Base-by-base conservation (phyloP, 768 basidiomycete species). In the Leccinum uliginosum region DNA sequence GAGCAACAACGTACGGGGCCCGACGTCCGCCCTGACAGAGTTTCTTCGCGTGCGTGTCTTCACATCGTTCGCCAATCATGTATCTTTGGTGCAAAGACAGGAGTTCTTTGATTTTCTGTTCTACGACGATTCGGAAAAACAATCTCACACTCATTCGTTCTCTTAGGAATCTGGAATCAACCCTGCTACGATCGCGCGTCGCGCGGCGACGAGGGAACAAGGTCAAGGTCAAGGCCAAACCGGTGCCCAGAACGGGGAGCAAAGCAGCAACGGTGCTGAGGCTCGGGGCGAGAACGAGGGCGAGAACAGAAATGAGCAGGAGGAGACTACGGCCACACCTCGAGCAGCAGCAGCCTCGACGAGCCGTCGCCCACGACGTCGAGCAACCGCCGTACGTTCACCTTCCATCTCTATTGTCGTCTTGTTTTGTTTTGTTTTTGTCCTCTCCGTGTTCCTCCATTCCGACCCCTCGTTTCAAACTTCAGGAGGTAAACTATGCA, bases 21-120 rank as follows among this genome's bases (percentile, higher is more conserved):
- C 92, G 3, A 83, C 87, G 0, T 92, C 89, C 21, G 91, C 91
- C 0, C 73, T 93, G 12, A 92, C 91, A 34, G 89, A 91, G 60
- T 93, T 88, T 62, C 74, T 93, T 32, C 81, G 81, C 64, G 91
- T 89, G 57, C 27, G 75, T 71, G 24, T n/a, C 4, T 23, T 12
- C 38, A 38, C n/a, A 43, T 19, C 12, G 19, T n/a, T 38, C n/a
- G n/a, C 38, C 17, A 19, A 19, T 43, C 10, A 43, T 12, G n/a
- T 10, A 6, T n/a, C n/a, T 1, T 4, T 17, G 5, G 19, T 43
- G 40, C 40, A 19, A 43, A 43, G 40, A 43, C 40, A 43, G 40
- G 40, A 43, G 40, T 3, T 43, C 8, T 43, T 43, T n/a, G 0
- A 19, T n/a, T 40, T n/a, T 50, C 27, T 15, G 48, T 50, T 21